Evolutionary conservation across 306 rosid genomes (phyloP).

Genomic region (Oxytropis ochrocephala): DNA sequence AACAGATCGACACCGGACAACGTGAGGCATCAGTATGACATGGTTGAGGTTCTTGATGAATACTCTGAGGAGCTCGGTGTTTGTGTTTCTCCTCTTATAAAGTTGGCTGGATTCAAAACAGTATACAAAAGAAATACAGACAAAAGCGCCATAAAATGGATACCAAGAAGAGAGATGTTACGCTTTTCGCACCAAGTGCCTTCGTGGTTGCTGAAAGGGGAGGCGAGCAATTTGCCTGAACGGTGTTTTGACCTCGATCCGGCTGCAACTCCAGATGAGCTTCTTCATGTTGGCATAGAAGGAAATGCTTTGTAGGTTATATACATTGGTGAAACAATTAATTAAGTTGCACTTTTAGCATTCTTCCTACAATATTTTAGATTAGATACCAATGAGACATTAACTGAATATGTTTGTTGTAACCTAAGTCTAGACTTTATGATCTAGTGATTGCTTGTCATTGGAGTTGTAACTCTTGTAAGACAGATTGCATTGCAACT

Average conservation of each 20-base stretch:
- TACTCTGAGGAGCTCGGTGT: conserved; percentile 92
- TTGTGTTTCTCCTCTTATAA: conserved; percentile 74
- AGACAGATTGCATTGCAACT: conserved; percentile 12
- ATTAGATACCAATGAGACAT: conserved; percentile 45
- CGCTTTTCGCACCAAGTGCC: conserved; percentile 98
- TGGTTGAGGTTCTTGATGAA: conserved; percentile 94
- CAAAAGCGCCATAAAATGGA: conserved; percentile 66
- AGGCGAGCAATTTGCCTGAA: conserved; percentile 51
- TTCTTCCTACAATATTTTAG: conserved; percentile 56
- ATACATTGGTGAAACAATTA: conserved; percentile 23
- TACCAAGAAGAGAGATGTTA: conserved; percentile 81
- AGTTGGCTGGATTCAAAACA: conserved; percentile 79
- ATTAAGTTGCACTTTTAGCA: conserved; percentile 31
- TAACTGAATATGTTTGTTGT: conserved; percentile 29
- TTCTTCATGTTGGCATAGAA: conserved; percentile 63
- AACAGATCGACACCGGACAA: conserved; percentile 79
- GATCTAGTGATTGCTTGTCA: conserved; percentile 37
- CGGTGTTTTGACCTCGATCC: conserved; percentile 96
- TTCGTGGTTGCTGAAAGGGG: conserved; percentile 64
- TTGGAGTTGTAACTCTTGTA: conserved; percentile 13
- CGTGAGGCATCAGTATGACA: conserved; percentile 85
- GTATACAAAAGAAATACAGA: conserved; percentile 64
- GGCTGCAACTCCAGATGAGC: conserved; percentile 96
- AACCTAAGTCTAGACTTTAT: conserved; percentile 33
- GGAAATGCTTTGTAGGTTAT: conserved; percentile 22